Evolutionary conservation across 148 eudicot genomes (phyloP), one percentile per base, ranked within the genome.

Genomic region (Polygonum aviculare): DNA sequence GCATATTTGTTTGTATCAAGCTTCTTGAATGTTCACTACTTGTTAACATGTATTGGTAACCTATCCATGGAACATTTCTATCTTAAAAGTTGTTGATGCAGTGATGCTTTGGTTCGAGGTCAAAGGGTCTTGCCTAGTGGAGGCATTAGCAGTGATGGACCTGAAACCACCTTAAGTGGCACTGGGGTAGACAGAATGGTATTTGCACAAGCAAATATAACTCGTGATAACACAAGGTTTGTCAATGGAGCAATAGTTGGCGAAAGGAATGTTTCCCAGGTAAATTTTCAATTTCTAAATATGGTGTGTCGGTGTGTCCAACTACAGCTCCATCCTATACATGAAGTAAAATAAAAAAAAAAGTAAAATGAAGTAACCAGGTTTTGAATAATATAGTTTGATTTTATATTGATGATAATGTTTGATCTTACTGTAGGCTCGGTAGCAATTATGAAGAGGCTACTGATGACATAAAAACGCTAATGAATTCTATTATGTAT

Each of bases 91-190:
- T 52, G 18, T 22, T n/a, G 18, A 0, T 16, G 16, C n/a, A 12
- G 5, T 12, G 48, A 44, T 9, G 49, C 2, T 12, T 8, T 47
- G 54, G 62, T 26, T 1, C 26, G 26, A 65, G 99, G 99, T 79
- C 96, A 89, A 87, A 90, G 96, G 84, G 91, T 95, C 71, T 82
- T 93, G 83, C 93, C 97, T 55, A 93, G 78, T 85, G 99, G 99
- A 81, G 94, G 91, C 80, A 85, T 95, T 78, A 89, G 94, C 79
- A 93, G 92, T 60, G 97, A 95, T 87, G 99, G 99, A 73, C 99
- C 99, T 83, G 97, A 97, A 62, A 95, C 99, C 40, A 95, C 99
- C 35, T 88, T 95, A 62, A 95, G 99, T 79, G 99, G 91, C 55
- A 93, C 97, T 52, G 99, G 99, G 69, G 79, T 88, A 26, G 99